Evolutionary conservation across 805 yeast genomes (phyloP).

Genomic region (Ogataea paradorogensis): DNA sequence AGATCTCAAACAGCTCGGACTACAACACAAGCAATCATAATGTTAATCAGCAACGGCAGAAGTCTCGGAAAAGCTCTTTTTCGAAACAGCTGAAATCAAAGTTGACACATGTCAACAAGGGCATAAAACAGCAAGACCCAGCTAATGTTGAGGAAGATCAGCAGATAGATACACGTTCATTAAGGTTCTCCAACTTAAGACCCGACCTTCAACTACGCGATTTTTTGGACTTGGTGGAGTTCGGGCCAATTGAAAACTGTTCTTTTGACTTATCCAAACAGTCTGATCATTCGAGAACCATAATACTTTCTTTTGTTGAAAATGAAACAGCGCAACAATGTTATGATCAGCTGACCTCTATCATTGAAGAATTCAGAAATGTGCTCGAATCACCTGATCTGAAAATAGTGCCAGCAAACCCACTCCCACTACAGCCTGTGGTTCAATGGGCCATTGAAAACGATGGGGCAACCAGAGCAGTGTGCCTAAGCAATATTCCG

Average conservation of each 20-base stretch:
- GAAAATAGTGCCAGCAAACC: conserved; percentile 32
- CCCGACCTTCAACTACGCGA: conserved; percentile 19
- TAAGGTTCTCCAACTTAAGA: conserved; percentile 21
- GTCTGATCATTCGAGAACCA: conserved; percentile 8
- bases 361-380: conserved; percentile 22
- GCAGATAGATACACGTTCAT: conserved; percentile 17
- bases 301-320: conserved; percentile 29
- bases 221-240: conserved; percentile 43
- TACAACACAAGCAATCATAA: not conserved
- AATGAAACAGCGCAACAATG: conserved; percentile 21
- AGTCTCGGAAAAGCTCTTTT: conserved; percentile 13
- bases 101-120: conserved; percentile 14
- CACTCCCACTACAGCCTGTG: conserved; percentile 29
- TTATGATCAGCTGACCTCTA: conserved; percentile 15
- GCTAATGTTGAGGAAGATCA: not conserved
- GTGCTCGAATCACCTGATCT: conserved; percentile 39
- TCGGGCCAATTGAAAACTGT: conserved; percentile 63
- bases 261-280: conserved; percentile 34
- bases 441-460: conserved; percentile 29
- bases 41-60: not conserved
- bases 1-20: not conserved
- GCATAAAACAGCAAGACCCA: not conserved
- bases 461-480: conserved; percentile 30
- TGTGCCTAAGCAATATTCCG: conserved; percentile 27
- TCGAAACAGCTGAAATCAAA: conserved; percentile 21